These are phyloP conservation scores for Massariosphaeria phaeospora DNA, from an alignment of 495 filamentous ascomycete genomes.

Conservation along the genomic window DNA sequence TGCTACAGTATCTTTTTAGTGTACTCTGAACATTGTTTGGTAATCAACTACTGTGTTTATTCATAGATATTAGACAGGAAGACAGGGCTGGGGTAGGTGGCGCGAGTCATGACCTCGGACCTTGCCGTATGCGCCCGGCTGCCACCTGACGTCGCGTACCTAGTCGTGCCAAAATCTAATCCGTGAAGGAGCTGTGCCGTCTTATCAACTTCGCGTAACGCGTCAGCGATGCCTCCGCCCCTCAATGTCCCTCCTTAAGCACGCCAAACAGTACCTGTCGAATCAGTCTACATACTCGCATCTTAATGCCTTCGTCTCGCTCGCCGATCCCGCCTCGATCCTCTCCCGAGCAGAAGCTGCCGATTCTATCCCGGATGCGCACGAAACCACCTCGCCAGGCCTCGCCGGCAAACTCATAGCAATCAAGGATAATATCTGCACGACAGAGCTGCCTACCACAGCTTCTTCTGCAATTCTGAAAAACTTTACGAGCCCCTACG, in stretches of 20 bases:
- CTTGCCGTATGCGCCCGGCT: no score
- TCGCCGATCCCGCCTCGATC: slow-evolving; percentile 16
- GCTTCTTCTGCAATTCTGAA: slow-evolving; percentile 74
- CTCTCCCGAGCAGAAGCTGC: slow-evolving; percentile 20
- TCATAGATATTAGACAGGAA: no score
- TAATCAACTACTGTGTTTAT: no score
- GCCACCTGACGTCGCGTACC: neutral
- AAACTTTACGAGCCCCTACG: slow-evolving; percentile 68
- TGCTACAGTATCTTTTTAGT: no score
- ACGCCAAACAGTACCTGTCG: slow-evolving; percentile 32
- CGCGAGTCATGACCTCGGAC: no score
- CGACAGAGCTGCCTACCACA: slow-evolving; percentile 63
- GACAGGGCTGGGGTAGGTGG: no score
- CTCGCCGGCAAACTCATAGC: slow-evolving; percentile 60
- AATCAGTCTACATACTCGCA: slow-evolving; percentile 20
- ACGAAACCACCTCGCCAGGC: slow-evolving; percentile 27
- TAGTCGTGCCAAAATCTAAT: neutral
- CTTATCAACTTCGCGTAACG: neutral
- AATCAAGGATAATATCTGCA: slow-evolving; percentile 90
- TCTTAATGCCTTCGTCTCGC: slow-evolving; percentile 39
- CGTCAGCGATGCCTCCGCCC: slow-evolving; percentile 14
- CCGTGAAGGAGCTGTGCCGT: neutral
- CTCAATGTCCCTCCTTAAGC: slow-evolving; percentile 38
- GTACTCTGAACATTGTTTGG: no score
- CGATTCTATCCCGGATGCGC: neutral